Base-by-base conservation (phyloP, 176 grass and related monocot genomes). In the Aegilops bicornis region DNA sequence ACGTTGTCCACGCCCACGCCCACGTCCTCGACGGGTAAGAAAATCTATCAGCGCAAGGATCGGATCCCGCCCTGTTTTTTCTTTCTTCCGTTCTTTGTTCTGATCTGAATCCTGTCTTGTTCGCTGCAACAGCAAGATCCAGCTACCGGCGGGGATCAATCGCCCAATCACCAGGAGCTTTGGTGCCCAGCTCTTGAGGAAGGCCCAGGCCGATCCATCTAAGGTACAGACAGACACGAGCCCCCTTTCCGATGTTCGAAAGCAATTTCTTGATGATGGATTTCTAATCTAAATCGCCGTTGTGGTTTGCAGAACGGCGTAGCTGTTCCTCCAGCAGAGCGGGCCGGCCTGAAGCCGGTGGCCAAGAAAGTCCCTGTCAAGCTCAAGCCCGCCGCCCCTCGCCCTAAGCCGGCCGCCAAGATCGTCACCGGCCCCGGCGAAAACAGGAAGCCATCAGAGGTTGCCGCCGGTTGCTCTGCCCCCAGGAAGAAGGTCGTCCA, bases 111-210 rank as follows among this genome's bases (percentile, higher is more conserved):
- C 45, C n/a, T 31, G 3, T 64, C 1, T 70, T 75, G 29, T 11
- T 84, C 77, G 1, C 13, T 19, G 5, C 15, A 54, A 59, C 79
- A 93, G 91, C 23, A 88, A 79, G 82, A 52, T 76, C 25, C 76
- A 89, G 69, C 15, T 87, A 59, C 89, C 80, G 27, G 73, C 82
- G 67, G 79, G 79, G 45, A 84, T 95, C 64, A 86, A 90, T 81
- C 87, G 86, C 15, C 93, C 90, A 0, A 88, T 91, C 40, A 84
- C 81, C n/a, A 71, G 91, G 62, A 90, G 91, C 73, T 93, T 95
- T 64, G 91, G 89, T 32, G 91, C 89, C 3, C 91, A 89, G 77
- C 87, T 98, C 45, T 33, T 92, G 1, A 85, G 79, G 71, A 90
- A 94, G 47, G 88, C 84, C 15, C 94, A 93, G 84, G 82, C 75